Base-by-base conservation (phyloP, 2,329 filamentous ascomycete species). In the Sarocladium oryzae region DNA sequence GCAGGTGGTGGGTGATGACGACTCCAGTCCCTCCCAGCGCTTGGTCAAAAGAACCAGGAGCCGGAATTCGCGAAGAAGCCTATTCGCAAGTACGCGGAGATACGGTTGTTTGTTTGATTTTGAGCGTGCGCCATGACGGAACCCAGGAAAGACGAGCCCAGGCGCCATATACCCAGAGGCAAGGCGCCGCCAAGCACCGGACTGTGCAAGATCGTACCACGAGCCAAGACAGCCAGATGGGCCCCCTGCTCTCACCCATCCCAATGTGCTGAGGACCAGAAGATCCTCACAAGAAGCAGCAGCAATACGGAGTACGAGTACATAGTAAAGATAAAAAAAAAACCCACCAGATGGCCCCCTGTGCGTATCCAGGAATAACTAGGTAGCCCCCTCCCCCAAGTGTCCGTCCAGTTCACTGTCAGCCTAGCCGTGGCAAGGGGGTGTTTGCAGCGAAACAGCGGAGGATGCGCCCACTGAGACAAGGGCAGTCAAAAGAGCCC, bases 131-230 rank as follows among this genome's bases (percentile, higher is more conserved):
- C 16, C 37, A 16, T 13, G 11, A 20, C 8, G 10, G 36, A 45
- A 23, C 40, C 40, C 40, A 45, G n/a, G n/a, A n/a, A 20, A 3
- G 21, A n/a, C 3, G n/a, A 26, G 28, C 26, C 26, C 24, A 33
- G 43, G 43, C 43, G 43, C 43, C 20, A 48, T 48, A 21, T 10
- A 32, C 26, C 21, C 24, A 45, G 21, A 45, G 43, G 21, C 43
- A 20, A 48, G 43, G 26, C 43, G 21, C 26, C 13, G 43, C 43
- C 43, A 48, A 48, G 43, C n/a, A 24, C 43, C 24, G n/a, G 26
- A 48, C 43, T 48, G 24, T 32, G 26, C 26, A 48, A 48, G 43
- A 48, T 48, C 43, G 43, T 48, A 48, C 43, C 43, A 48, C 28
- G 26, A 48, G 33, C 28, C 8, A 48, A 48, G 24, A 13, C n/a